Evolutionary conservation across 305 asterid genomes (phyloP).

Genomic region (Solanum chacoense): DNA sequence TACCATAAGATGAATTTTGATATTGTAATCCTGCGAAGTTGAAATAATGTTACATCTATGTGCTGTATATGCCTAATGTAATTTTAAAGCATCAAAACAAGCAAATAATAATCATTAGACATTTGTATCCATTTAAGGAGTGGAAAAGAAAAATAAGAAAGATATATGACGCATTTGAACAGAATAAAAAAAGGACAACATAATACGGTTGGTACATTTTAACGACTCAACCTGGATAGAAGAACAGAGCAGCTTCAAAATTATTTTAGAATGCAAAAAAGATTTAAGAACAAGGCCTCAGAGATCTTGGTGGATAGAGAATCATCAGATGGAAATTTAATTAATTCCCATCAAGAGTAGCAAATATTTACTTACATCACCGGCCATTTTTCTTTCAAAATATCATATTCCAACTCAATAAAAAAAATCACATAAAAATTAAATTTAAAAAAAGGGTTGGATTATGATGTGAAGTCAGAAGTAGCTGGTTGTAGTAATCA

Average conservation of each 20-base stretch:
- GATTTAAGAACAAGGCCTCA: conserved; percentile 24
- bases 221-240: not conserved
- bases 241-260: no score
- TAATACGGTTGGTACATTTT: no score
- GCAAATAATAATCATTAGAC: no score
- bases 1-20: no score
- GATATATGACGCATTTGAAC: no score
- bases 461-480: conserved; percentile 32
- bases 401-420: not conserved
- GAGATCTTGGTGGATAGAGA: conserved; percentile 67
- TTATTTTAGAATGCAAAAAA: no score
- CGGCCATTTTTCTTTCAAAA: conserved; percentile 9
- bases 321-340: conserved; percentile 27
- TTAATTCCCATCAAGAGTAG: conserved; percentile 58
- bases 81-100: no score
- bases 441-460: not conserved
- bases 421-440: not conserved
- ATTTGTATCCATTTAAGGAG: not conserved
- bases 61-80: no score
- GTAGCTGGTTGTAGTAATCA: conserved; percentile 43
- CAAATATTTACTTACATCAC: conserved; percentile 52
- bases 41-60: no score
- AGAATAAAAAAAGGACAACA: not conserved
- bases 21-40: no score
- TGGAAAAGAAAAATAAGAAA: not conserved